phyloP scores from a whole-genome alignment of 2,329 filamentous ascomycete species.

The Calonectria naviculata region DNA sequence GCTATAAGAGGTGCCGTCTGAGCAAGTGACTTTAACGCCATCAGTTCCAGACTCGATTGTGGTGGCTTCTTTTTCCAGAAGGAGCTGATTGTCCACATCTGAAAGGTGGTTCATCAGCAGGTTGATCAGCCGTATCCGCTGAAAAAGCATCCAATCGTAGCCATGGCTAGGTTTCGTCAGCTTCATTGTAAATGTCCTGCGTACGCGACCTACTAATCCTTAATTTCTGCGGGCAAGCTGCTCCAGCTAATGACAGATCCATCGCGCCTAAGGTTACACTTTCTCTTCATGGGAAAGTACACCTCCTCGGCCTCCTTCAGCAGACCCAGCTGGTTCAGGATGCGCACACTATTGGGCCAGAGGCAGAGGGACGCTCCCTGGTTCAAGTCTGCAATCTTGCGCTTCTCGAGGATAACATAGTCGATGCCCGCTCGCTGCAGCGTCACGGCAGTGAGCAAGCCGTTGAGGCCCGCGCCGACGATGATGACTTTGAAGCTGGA shows the following conservation, averaged over 20 bases:
- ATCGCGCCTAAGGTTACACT: slow-evolving; percentile 8
- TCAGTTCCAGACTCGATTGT: not conserved
- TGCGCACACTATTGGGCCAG: slow-evolving; percentile 38
- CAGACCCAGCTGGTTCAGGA: slow-evolving; percentile 46
- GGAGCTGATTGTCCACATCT: not conserved
- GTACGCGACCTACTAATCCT: not conserved
- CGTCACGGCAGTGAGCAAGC: not conserved
- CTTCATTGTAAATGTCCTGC: not conserved
- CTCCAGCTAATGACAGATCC: slow-evolving; percentile 8
- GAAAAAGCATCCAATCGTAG: slow-evolving; percentile 33
- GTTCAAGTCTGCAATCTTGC: not conserved
- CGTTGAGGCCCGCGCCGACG: not conserved
- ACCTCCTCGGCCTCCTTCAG: not conserved
- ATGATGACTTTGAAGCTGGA: not conserved
- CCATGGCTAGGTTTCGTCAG: slow-evolving; percentile 19
- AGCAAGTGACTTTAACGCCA: slow-evolving; percentile 23
- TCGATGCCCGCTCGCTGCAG: not conserved
- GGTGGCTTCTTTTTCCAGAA: slow-evolving; percentile 25
- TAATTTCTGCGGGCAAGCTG: not conserved
- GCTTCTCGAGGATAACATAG: not conserved
- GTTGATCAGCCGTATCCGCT: slow-evolving; percentile 27
- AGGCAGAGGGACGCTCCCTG: slow-evolving; percentile 17
- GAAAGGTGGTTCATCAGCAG: slow-evolving; percentile 25
- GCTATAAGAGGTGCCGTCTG: slow-evolving; percentile 19
- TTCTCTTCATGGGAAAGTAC: slow-evolving; percentile 9